Percentiles rank a stretch among this genome's conserved stretches.
Conservation (phyloP, 2,329 filamentous ascomycete species). For the Sordariomycetes sp. region DNA sequence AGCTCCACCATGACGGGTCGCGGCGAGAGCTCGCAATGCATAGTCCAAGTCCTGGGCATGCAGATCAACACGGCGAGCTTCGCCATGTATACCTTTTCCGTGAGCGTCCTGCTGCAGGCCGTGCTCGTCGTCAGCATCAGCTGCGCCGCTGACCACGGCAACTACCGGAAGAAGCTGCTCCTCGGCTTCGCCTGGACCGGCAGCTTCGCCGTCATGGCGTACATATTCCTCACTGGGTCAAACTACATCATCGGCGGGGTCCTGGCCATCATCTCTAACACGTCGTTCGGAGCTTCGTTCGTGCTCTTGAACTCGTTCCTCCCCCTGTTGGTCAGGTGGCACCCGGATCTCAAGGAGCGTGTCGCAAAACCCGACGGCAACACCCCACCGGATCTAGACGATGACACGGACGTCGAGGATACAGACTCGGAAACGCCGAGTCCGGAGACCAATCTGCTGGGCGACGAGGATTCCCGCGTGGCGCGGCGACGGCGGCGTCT, state of each 20-base stretch:
- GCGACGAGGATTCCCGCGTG: background rate
- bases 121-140: slow-evolving; percentile 93
- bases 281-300: slow-evolving; percentile 88
- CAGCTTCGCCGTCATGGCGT: slow-evolving; percentile 76
- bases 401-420: background rate
- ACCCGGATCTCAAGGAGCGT: slow-evolving; percentile 37
- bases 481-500: background rate
- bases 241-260: slow-evolving; percentile 74
- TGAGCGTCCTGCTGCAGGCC: slow-evolving; percentile 82
- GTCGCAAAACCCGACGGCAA: slow-evolving; percentile 8
- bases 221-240: slow-evolving; percentile 64
- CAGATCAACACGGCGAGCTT: slow-evolving; percentile 95
- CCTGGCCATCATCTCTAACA: slow-evolving; percentile 83
- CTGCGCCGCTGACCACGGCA: slow-evolving; percentile 88
- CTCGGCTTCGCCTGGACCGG: slow-evolving; percentile 77
- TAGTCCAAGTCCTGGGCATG: slow-evolving; percentile 70
- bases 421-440: background rate
- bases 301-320: slow-evolving; percentile 93
- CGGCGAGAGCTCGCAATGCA: slow-evolving; percentile 54
- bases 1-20: slow-evolving; percentile 41
- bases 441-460: background rate
- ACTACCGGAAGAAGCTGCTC: slow-evolving; percentile 79
- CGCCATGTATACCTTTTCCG: slow-evolving; percentile 95
- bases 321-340: slow-evolving; percentile 79
- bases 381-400: slow-evolving; percentile 11